phyloP scores from a whole-genome alignment of 805 yeast species.

The Wickerhamomyces hampshirensis region DNA sequence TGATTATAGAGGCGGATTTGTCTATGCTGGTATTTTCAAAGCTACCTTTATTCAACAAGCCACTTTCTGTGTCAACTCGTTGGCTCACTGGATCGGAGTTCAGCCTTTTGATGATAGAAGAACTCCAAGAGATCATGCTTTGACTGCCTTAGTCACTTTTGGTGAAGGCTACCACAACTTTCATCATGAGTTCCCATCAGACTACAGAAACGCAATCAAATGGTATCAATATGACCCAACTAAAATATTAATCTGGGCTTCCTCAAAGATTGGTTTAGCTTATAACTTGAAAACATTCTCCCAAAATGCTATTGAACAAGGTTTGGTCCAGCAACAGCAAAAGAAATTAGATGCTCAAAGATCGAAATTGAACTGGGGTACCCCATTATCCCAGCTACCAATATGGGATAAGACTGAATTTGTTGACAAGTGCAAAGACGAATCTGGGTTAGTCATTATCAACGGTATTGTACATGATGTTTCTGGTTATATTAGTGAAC shows the following conservation, averaged over 20 bases:
- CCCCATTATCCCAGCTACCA: conserved; percentile 59
- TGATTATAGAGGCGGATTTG: conserved; percentile 68
- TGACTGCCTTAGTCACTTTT: conserved; percentile 78
- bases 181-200: conserved; percentile 89
- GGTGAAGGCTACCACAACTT: conserved; percentile 90
- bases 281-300: conserved; percentile 68
- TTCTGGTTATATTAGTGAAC: conserved; percentile 61
- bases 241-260: conserved; percentile 52
- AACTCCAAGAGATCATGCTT: conserved; percentile 79
- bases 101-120: conserved; percentile 86
- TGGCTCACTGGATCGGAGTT: conserved; percentile 82
- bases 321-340: conserved; percentile 76
- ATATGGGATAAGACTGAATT: conserved; percentile 69
- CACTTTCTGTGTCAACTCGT: conserved; percentile 79
- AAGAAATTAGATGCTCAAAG: conserved; percentile 67
- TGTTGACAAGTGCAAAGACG: conserved; percentile 34
- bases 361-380: conserved; percentile 69
- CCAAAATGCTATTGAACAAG: conserved; percentile 78
- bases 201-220: conserved; percentile 80
- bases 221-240: conserved; percentile 91
- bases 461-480: conserved; percentile 81
- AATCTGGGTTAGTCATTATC: conserved; percentile 60
- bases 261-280: conserved; percentile 65
- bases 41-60: conserved; percentile 75
- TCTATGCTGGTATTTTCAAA: conserved; percentile 71